Base-by-base conservation (phyloP, 2,329 filamentous ascomycete species). In the Ceratocystis ficicola region DNA sequence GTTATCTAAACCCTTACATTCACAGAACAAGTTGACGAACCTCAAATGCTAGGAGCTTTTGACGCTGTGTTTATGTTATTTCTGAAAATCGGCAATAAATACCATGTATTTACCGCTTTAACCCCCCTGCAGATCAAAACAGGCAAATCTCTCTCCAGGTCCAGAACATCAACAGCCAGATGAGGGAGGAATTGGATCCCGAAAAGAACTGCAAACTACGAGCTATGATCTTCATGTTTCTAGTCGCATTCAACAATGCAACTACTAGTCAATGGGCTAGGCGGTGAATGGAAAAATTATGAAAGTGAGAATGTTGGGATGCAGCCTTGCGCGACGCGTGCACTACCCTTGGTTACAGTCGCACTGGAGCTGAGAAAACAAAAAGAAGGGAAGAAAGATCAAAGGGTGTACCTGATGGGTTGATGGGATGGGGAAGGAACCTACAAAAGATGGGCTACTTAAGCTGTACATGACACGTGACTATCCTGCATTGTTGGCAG, bases 141-240 rank as follows among this genome's bases (percentile, higher is more conserved):
- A 59, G 28, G 55, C 55, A 36, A 59, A 59, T 59, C 55, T 59
- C 30, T 59, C 17, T 7, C 28, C 15, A 59, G 7, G 30, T 30
- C 55, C 25, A 59, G 55, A 30, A 30, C 30, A 30, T 59, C 5
- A 59, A 20, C 12, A 30, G 5, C 28, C 17, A n/a, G 55, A 32
- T 36, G 3, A 28, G 55, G 55, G 3, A 28, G 55, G 55, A 59
- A 59, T 36, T 36, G 17, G 55, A 36, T 59, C 7, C 48, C 48
- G 22, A 30, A 59, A 59, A 30, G 32, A 59, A 36, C 55, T 32
- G 12, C 48, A 52, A 15, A 52, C 48, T 36, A 59, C 55, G 36
- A 59, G 55, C 28, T 10, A 36, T 36, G 55, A 59, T 59, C n/a
- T 32, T 59, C 55, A 59, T 59, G 17, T 59, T 59, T 59, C 55